These are phyloP conservation scores for Lipomyces lipofer DNA, from an alignment of 805 yeast genomes.

Conservation along the genomic window DNA sequence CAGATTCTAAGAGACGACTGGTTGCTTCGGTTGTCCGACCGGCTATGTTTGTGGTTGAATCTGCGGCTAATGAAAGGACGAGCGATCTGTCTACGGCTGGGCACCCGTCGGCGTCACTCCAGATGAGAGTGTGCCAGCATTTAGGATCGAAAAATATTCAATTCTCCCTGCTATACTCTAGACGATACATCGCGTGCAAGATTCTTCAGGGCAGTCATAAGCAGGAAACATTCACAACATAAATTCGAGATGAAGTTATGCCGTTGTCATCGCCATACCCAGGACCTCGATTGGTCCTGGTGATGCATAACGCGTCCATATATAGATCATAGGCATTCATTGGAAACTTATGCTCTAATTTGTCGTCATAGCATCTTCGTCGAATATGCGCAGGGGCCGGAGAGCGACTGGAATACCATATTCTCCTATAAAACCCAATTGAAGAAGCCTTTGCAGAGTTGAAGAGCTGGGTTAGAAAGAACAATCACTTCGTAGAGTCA, in stretches of 20 bases:
- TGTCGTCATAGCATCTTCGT: no score
- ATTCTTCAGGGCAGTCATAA: background rate
- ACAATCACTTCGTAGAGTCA: background rate
- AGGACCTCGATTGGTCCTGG: slow-evolving; percentile 1
- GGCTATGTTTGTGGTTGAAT: background rate
- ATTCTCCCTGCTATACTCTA: background rate
- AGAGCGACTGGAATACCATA: background rate
- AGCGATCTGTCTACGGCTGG: background rate
- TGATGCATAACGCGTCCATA: no score
- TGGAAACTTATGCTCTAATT: no score
- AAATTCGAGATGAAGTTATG: background rate
- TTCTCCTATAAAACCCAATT: background rate
- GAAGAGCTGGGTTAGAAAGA: background rate
- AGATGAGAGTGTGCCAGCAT: background rate
- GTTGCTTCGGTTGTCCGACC: background rate
- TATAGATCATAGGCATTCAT: no score
- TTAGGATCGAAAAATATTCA: background rate
- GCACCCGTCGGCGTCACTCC: slow-evolving; percentile 1
- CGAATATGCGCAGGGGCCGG: background rate
- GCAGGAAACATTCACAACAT: background rate
- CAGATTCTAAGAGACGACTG: slow-evolving; percentile 1
- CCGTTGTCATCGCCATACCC: background rate
- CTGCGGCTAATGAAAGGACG: background rate
- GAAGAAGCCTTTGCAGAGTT: background rate
- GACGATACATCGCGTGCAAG: background rate